Evolutionary conservation across 768 basidiomycete genomes (phyloP), one percentile per base, ranked within the genome.

Genomic region (Sarcodon aspratus): DNA sequence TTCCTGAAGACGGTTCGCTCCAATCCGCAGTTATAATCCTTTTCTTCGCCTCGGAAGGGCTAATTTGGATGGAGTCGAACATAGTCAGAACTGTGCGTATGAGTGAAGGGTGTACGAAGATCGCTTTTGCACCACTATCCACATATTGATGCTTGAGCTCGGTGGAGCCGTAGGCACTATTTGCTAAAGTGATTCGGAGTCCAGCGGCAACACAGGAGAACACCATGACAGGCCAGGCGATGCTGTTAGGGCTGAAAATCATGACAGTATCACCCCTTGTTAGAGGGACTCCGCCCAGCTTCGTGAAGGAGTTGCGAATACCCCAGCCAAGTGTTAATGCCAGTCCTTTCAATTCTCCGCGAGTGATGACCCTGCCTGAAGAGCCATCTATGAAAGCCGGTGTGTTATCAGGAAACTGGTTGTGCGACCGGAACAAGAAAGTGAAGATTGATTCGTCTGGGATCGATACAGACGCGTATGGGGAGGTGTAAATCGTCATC

Each of bases 91-190:
- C 77, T n/a, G 73, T 66, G 0, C 68, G 59, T 1, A 87, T 52
- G 5, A 84, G 68, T 0, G 75, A 68, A n/a, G 86, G 85, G 50
- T 77, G 76, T 9, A 75, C 70, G 48, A 90, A 76, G 21, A 91
- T 61, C 15, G 83, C 53, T 45, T 71, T 69, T 0, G 91, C 82
- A 3, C 72, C 64, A 47, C 80, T 81, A 57, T 93, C 80, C 10
- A 53, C 64, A 50, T 85, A 81, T 59, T 94, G 91, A 61, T 79
- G 78, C 1, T 69, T 71, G 0, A 93, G 72, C 58, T 94, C 91
- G 7, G 65, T 59, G 3, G 79, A 61, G 4, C 79, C 83, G 57
- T 87, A 92, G 0, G 72, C 70, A 50, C 74, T 79, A 60, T 90
- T 93, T 12, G 84, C 83, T 11, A 86, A 76, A 0, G 88, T 85